These are phyloP conservation scores for Pythium rishiriense DNA, from an alignment of 352 stramenopile genomes.

Conservation along the genomic window DNA sequence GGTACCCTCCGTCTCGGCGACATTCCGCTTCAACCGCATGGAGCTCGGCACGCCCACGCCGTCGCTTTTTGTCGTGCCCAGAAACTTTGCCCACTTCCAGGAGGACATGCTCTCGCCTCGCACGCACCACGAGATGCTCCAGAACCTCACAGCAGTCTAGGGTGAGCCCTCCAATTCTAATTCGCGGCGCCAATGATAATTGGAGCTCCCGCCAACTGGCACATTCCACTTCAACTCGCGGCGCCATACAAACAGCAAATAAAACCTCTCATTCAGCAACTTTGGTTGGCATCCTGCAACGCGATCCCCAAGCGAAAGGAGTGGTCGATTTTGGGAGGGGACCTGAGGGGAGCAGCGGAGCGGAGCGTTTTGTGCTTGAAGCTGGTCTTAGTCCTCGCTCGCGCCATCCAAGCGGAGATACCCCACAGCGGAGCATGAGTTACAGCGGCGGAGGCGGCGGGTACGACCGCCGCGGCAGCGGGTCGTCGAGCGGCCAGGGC, in stretches of 20 bases:
- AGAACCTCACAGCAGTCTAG: conserved; percentile 52
- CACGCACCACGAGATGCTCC: conserved; percentile 58
- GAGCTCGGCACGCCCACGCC: conserved; percentile 37
- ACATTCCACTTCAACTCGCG: conserved; percentile 21
- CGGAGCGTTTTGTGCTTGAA: conserved; percentile 22
- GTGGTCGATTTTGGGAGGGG: background rate
- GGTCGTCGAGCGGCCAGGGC: conserved; percentile 10
- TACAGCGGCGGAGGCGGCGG: conserved; percentile 37
- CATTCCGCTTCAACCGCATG: conserved; percentile 57
- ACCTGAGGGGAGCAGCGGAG: conserved; percentile 4
- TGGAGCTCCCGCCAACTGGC: conserved; percentile 7
- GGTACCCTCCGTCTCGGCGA: conserved; percentile 60
- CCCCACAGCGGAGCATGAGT: conserved; percentile 38
- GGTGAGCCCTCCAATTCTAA: background rate
- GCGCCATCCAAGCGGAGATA: background rate
- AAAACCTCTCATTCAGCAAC: conserved; percentile 17
- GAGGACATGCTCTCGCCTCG: conserved; percentile 55
- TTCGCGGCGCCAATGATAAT: background rate
- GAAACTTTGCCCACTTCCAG: conserved; percentile 32
- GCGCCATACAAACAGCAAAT: conserved; percentile 6
- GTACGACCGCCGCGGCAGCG: conserved; percentile 32
- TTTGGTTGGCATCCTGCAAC: conserved; percentile 8
- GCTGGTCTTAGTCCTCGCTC: conserved; percentile 14
- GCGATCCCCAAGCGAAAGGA: conserved; percentile 5
- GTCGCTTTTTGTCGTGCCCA: conserved; percentile 36